Evolutionary conservation across 768 basidiomycete genomes (phyloP).

Genomic region (Steccherinum ochraceum): DNA sequence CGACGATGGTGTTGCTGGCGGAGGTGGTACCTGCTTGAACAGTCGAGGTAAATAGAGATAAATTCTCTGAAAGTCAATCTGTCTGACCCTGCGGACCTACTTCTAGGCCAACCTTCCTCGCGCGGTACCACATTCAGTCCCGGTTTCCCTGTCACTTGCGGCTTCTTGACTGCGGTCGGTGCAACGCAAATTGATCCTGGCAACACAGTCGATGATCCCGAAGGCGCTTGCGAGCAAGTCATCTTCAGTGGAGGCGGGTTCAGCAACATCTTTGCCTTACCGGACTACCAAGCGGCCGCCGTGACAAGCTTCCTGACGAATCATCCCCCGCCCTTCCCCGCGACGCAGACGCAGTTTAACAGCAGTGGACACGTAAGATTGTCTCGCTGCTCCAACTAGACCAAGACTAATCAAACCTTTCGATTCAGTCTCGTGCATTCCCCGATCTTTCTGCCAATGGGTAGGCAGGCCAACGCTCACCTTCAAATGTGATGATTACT

Average conservation of each 20-base stretch:
- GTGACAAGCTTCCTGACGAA: constrained; percentile 24
- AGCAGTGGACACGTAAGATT: constrained; percentile 22
- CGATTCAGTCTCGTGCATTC: constrained; percentile 18
- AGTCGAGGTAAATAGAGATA: constrained; percentile 19
- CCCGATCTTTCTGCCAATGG: constrained; percentile 30
- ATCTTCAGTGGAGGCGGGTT: constrained; percentile 36
- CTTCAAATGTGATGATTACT: too few species aligned
- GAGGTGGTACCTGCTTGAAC: constrained; percentile 25
- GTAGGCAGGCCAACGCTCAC: constrained; percentile 16
- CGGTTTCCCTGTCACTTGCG: constrained; percentile 36
- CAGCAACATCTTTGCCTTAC: constrained; percentile 33
- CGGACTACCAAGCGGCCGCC: constrained; percentile 26
- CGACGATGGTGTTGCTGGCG: constrained; percentile 38
- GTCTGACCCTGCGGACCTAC: too few species aligned
- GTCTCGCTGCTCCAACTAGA: not conserved
- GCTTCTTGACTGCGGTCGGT: constrained; percentile 33
- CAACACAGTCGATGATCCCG: constrained; percentile 27
- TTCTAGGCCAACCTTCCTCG: constrained; percentile 19
- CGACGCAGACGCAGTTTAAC: constrained; percentile 23
- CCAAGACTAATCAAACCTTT: not conserved
- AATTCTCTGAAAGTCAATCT: too few species aligned
- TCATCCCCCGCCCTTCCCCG: constrained; percentile 27
- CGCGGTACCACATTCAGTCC: constrained; percentile 33
- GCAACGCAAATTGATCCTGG: constrained; percentile 30
- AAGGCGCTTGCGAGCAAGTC: constrained; percentile 30